Conservation (phyloP, 441 rosid species). For the Dalechampia spathulata region DNA sequence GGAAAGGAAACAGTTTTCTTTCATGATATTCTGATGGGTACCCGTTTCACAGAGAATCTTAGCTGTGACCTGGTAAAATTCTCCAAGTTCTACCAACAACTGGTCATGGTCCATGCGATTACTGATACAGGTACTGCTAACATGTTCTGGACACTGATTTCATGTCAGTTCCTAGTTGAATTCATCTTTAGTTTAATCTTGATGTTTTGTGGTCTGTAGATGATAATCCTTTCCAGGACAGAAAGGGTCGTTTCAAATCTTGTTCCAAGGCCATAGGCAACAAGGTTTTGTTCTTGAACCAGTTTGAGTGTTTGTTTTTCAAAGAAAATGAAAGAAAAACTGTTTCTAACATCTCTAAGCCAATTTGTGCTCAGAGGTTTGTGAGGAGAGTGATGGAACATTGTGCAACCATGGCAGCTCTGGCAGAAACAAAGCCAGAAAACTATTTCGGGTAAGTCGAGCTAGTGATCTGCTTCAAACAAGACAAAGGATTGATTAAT, state of each 20-base stretch:
- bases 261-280: background rate
- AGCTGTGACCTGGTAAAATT: conserved; percentile 10
- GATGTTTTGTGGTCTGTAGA: background rate
- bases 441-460: conserved; percentile 15
- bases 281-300: background rate
- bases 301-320: background rate
- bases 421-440: background rate
- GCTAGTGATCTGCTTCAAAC: background rate
- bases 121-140: conserved; percentile 14
- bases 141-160: background rate
- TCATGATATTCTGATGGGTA: no score
- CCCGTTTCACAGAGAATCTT: conserved; percentile 1
- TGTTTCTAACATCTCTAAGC: background rate
- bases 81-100: background rate
- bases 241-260: background rate
- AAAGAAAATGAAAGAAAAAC: background rate
- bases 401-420: background rate
- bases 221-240: background rate
- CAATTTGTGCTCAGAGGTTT: background rate
- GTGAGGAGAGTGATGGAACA: background rate
- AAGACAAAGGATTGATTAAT: background rate
- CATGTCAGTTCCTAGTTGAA: background rate
- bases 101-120: conserved; percentile 5
- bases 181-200: background rate
- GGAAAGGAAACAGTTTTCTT: no score